Conservation (phyloP, 2,329 filamentous ascomycete species). For the Alternaria sp. region DNA sequence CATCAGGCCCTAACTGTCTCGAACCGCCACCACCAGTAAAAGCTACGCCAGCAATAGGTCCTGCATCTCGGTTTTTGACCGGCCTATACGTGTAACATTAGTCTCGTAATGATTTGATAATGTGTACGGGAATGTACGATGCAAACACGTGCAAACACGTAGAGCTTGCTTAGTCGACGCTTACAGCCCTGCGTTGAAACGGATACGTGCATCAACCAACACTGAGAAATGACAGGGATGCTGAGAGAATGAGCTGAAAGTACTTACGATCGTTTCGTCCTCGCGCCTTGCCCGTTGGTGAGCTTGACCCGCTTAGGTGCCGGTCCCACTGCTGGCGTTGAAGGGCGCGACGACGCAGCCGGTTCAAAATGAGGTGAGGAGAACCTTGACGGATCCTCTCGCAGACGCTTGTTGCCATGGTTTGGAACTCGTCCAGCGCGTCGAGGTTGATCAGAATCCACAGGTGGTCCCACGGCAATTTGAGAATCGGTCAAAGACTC, state of each 20-base stretch:
- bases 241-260: conserved; percentile 19
- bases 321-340: conserved; percentile 44
- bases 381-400: conserved; percentile 41
- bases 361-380: conserved; percentile 47
- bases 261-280: conserved; percentile 53
- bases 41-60: conserved; percentile 73
- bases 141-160: conserved; percentile 47
- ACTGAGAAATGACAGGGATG: conserved; percentile 22
- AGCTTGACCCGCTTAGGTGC: conserved; percentile 48
- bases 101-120: conserved; percentile 39
- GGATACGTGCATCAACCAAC: conserved; percentile 35
- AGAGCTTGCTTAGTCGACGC: conserved; percentile 46
- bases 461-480: conserved; percentile 48
- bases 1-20: conserved; percentile 67
- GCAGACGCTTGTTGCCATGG: conserved; percentile 44
- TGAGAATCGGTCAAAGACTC: conserved; percentile 50
- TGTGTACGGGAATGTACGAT: conserved; percentile 26
- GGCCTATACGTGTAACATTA: conserved; percentile 63
- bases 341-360: conserved; percentile 43
- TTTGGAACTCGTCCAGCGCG: conserved; percentile 42
- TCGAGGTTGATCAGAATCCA: conserved; percentile 42
- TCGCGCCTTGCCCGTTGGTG: conserved; percentile 48
- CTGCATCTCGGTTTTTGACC: conserved; percentile 74
- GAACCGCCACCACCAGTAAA: conserved; percentile 65
- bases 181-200: conserved; percentile 37